A percentile compares a stretch with the other conserved stretches of the same genome.
Conservation (phyloP, 257 asterid genomes). For the Hygrophila difformis region DNA sequence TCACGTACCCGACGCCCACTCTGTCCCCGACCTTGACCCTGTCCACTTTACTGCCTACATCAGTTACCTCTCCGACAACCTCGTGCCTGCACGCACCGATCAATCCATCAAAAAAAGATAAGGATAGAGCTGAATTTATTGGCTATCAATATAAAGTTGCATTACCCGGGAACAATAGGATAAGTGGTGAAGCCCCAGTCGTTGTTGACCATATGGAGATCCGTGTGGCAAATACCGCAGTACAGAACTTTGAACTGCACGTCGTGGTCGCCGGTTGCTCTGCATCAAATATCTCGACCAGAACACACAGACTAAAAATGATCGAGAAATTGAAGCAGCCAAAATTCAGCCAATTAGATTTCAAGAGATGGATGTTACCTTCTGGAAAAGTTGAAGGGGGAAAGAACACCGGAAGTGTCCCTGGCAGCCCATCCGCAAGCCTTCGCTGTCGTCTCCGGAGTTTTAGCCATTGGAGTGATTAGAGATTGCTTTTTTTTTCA, state of each 20-base stretch:
- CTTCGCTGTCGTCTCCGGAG: too few relatives aligned
- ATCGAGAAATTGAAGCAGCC: not conserved
- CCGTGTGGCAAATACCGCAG: slow-evolving; percentile 28
- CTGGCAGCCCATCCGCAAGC: too few relatives aligned
- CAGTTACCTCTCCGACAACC: slow-evolving; percentile 24
- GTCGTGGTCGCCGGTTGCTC: slow-evolving; percentile 28
- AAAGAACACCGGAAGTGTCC: slow-evolving; percentile 20
- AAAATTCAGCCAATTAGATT: not conserved
- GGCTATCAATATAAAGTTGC: too few relatives aligned
- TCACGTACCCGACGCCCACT: slow-evolving; percentile 28
- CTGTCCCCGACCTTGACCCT: slow-evolving; percentile 25
- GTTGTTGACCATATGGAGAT: slow-evolving; percentile 27
- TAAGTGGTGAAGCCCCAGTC: slow-evolving; percentile 19
- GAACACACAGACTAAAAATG: not conserved
- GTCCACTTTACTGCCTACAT: slow-evolving; percentile 21
- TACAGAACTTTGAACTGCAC: slow-evolving; percentile 26
- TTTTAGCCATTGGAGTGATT: too few relatives aligned
- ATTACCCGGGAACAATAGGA: slow-evolving; percentile 29
- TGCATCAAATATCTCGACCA: slow-evolving; percentile 1
- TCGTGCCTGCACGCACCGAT: slow-evolving; percentile 19
- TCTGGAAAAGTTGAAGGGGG: slow-evolving; percentile 28
- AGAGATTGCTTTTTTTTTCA: too few relatives aligned
- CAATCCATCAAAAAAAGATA: not conserved
- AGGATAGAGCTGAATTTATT: not conserved
- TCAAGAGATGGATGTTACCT: too few relatives aligned